A percentile compares a stretch with the other conserved stretches of the same genome.
These are phyloP conservation scores for Aspergillus pseudonomiae DNA, from an alignment of 2,329 filamentous ascomycete species.

Conservation along the genomic window DNA sequence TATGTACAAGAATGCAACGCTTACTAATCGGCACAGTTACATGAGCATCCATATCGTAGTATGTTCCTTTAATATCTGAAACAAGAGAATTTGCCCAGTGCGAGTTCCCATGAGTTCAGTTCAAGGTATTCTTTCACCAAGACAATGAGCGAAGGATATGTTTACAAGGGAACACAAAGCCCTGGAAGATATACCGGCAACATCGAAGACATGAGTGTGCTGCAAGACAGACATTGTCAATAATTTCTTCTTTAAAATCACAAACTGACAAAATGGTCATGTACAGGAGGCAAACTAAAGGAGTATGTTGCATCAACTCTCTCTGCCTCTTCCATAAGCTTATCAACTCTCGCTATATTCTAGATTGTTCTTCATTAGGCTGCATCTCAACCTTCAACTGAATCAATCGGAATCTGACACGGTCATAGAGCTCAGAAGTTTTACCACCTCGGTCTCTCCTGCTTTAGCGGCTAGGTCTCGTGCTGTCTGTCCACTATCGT, in stretches of 20 bases:
- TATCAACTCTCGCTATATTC: neutral
- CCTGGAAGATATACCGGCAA: no score
- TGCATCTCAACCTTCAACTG: no score
- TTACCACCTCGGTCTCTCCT: slow-evolving; percentile 14
- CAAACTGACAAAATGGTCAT: neutral
- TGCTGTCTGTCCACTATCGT: slow-evolving; percentile 24
- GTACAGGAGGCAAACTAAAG: neutral
- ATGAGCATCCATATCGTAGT: neutral
- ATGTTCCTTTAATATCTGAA: no score
- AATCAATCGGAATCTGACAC: slow-evolving; percentile 1
- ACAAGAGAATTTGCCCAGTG: no score
- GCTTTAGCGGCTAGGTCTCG: slow-evolving; percentile 22
- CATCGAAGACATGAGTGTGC: no score
- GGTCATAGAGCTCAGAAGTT: slow-evolving; percentile 12
- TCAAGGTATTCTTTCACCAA: no score
- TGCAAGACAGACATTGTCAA: no score
- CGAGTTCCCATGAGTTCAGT: no score
- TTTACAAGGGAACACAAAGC: no score
- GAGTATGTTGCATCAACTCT: neutral
- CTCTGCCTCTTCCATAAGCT: neutral
- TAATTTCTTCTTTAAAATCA: no score
- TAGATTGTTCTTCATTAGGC: neutral
- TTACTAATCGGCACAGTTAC: neutral
- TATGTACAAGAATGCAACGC: neutral
- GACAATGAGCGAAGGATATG: no score